These are phyloP conservation scores for Hanseniaspora lachancei DNA, from an alignment of 805 yeast genomes.

Conservation along the genomic window DNA sequence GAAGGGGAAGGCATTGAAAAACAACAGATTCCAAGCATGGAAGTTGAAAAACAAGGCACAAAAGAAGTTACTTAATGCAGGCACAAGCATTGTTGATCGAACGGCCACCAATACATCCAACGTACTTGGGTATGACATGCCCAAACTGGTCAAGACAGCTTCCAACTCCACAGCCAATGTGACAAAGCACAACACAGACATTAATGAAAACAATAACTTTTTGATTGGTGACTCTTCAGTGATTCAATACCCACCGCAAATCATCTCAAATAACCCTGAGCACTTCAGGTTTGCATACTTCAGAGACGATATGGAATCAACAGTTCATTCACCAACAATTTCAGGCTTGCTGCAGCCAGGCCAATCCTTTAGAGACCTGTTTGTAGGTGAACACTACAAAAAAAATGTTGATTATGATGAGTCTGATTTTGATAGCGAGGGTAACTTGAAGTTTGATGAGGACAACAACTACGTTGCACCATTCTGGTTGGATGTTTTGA, in stretches of 20 bases:
- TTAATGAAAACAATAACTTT: conserved; percentile 9
- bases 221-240: conserved; percentile 21
- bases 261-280: conserved; percentile 35
- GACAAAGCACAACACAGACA: conserved; percentile 3
- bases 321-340: conserved; percentile 78
- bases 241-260: conserved; percentile 34
- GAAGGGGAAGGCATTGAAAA: conserved; percentile 52
- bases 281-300: conserved; percentile 80
- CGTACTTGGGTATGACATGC: conserved; percentile 19
- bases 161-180: background rate
- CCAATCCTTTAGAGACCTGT: conserved; percentile 49
- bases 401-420: conserved; percentile 10
- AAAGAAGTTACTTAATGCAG: conserved; percentile 6
- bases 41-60: conserved; percentile 27
- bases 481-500: conserved; percentile 85
- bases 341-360: conserved; percentile 63
- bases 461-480: conserved; percentile 37
- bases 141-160: conserved; percentile 13
- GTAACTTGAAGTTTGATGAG: conserved; percentile 2
- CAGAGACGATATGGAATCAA: conserved; percentile 77
- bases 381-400: conserved; percentile 30
- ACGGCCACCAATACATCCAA: conserved; percentile 9
- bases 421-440: conserved; percentile 14
- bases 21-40: conserved; percentile 68
- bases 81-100: conserved; percentile 12